These are phyloP conservation scores for Solioccasus polychromus DNA, from an alignment of 768 basidiomycete genomes.

Conservation along the genomic window DNA sequence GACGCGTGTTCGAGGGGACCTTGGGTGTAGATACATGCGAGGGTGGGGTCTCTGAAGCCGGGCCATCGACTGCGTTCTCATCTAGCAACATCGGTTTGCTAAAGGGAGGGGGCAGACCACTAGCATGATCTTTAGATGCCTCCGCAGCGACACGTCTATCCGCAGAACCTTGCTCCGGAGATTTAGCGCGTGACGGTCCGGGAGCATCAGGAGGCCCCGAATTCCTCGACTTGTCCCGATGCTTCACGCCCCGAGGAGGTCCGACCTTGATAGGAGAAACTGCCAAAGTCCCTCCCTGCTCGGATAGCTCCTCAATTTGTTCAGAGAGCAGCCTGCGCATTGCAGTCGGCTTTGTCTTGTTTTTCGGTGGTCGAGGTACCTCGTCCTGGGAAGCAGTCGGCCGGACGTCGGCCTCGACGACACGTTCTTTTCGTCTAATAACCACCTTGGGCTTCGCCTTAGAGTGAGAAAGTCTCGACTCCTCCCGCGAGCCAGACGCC, in stretches of 20 bases:
- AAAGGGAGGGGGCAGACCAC: neutral
- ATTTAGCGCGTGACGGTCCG: neutral
- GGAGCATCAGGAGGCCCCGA: neutral
- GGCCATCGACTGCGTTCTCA: neutral
- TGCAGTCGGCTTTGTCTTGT: neutral
- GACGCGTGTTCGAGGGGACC: neutral
- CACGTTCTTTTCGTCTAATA: neutral
- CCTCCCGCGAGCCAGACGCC: neutral
- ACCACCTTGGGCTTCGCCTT: neutral
- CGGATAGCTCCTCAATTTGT: neutral
- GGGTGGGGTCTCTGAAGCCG: neutral
- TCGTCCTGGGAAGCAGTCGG: slow-evolving; percentile 3
- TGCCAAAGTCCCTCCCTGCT: neutral
- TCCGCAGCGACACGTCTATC: neutral
- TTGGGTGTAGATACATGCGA: slow-evolving; percentile 8
- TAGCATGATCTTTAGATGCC: neutral
- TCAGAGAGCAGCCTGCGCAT: neutral
- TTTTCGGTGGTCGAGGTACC: neutral
- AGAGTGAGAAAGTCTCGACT: neutral
- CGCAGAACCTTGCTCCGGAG: neutral
- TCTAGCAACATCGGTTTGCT: neutral
- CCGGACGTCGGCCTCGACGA: neutral
- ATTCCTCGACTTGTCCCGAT: neutral
- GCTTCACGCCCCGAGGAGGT: slow-evolving; percentile 25
- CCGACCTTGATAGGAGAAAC: slow-evolving; percentile 18